Percentiles rank a stretch among this genome's conserved stretches.
Conservation (phyloP, 169 alveolate genomes). For the Cryptosporidium sp. region DNA sequence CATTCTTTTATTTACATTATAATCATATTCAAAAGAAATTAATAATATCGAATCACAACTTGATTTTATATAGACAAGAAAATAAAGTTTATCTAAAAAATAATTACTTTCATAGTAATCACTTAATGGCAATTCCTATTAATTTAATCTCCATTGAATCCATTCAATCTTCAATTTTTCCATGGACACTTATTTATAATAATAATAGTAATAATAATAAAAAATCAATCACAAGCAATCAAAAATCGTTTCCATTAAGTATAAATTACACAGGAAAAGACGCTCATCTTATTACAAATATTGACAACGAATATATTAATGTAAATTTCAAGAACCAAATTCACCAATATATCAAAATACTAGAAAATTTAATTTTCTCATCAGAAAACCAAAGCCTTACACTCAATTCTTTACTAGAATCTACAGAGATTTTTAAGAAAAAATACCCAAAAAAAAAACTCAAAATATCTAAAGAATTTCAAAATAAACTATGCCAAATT, state of each 20-base stretch:
- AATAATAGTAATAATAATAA: background rate
- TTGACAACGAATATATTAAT: background rate
- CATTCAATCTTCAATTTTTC: conserved; percentile 15
- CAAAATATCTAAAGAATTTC: background rate
- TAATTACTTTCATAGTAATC: background rate
- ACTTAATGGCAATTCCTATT: background rate
- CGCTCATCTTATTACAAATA: too few relatives aligned
- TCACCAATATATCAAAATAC: background rate
- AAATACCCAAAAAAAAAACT: background rate
- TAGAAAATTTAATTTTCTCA: background rate
- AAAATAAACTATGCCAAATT: background rate
- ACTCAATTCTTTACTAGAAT: background rate
- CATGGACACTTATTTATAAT: conserved; percentile 16
- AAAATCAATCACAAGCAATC: background rate
- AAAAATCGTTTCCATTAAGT: background rate
- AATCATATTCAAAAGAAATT: background rate
- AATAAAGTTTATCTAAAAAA: background rate
- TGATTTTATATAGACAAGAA: background rate
- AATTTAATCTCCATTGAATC: conserved; percentile 44
- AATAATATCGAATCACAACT: conserved; percentile 4
- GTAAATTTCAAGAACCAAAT: background rate
- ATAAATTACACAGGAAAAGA: too few relatives aligned
- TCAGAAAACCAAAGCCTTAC: background rate
- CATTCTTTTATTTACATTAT: conserved; percentile 15
- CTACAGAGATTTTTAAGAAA: background rate